phyloP scores from a whole-genome alignment of 192 early-diverging fungal species.

The Linnemannia exigua region DNA sequence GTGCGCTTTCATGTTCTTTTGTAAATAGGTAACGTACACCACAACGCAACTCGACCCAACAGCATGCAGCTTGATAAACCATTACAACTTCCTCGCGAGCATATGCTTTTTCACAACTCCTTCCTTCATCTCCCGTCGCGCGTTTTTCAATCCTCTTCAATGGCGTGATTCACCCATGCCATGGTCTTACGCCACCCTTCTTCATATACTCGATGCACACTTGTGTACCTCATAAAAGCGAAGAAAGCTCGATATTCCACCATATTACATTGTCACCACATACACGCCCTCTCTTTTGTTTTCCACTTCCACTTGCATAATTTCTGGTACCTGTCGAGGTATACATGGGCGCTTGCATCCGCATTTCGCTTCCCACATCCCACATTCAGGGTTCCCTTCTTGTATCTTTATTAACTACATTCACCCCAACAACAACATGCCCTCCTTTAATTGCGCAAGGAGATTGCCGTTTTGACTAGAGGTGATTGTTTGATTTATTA shows the following conservation, averaged over 20 bases:
- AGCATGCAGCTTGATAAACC: too few relatives aligned
- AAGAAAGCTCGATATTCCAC: background rate
- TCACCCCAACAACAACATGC: background rate
- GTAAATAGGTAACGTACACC: constrained; percentile 7
- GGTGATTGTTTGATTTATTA: background rate
- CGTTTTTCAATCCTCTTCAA: background rate
- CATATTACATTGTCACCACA: constrained; percentile 2
- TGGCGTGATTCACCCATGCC: background rate
- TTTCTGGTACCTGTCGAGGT: background rate
- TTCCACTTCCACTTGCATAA: background rate
- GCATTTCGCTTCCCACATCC: background rate
- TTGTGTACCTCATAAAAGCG: background rate
- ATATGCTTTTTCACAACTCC: background rate
- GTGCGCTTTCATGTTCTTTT: constrained; percentile 2
- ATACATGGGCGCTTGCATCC: background rate
- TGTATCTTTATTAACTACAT: background rate
- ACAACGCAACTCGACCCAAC: too few relatives aligned
- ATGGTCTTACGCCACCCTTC: background rate
- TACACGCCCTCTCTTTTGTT: background rate
- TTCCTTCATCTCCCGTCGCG: background rate
- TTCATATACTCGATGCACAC: background rate
- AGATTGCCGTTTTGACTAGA: constrained; percentile 1
- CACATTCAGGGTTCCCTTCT: background rate
- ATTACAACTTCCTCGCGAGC: background rate
- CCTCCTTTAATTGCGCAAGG: background rate